Evolutionary conservation across 2,329 filamentous ascomycete genomes (phyloP).

Genomic region (Blastomyces gilchristii): DNA sequence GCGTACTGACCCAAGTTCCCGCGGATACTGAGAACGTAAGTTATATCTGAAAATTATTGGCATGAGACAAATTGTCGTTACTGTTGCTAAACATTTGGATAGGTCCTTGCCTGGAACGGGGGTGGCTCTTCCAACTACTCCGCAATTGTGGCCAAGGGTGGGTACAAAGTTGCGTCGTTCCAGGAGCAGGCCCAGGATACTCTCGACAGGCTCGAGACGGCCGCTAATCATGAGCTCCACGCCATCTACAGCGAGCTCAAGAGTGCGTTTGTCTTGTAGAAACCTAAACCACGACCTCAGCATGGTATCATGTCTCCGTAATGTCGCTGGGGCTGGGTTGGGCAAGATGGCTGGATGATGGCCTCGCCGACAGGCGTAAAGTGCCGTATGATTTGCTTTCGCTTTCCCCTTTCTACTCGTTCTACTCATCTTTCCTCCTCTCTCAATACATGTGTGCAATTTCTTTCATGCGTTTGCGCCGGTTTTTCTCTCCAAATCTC

Average conservation of each 20-base stretch:
- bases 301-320: background rate
- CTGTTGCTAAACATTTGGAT: conserved; percentile 20
- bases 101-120: conserved; percentile 95
- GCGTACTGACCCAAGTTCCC: conserved; percentile 70
- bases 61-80: background rate
- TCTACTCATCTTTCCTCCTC: background rate
- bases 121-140: conserved; percentile 88
- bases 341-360: background rate
- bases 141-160: conserved; percentile 63
- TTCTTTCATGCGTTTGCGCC: background rate
- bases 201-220: conserved; percentile 40
- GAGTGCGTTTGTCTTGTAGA: conserved; percentile 33
- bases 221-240: conserved; percentile 37
- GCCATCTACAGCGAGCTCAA: conserved; percentile 37
- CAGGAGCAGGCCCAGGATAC: conserved; percentile 32
- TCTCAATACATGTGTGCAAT: background rate
- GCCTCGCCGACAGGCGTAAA: background rate
- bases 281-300: conserved; percentile 25
- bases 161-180: conserved; percentile 49
- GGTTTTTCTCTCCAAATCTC: background rate
- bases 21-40: conserved; percentile 71
- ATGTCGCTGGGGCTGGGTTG: background rate
- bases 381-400: background rate
- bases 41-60: conserved; percentile 12
- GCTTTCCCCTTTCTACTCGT: background rate